phyloP scores from a whole-genome alignment of 2,329 filamentous ascomycete genomes.

The Diaporthe capsici region DNA sequence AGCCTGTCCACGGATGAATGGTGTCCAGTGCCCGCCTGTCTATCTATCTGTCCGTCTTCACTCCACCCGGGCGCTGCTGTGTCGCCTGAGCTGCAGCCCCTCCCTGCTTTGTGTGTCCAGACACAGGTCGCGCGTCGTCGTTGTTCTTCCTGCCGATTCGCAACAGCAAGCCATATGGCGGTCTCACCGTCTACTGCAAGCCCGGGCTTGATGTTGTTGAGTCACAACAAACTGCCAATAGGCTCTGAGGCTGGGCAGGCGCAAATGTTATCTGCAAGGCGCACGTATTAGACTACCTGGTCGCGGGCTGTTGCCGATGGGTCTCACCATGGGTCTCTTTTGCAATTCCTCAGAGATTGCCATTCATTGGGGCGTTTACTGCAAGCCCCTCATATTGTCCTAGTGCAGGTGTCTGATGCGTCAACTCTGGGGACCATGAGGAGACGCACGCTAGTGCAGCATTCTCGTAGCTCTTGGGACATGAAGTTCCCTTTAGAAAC shows the following conservation, averaged over 20 bases:
- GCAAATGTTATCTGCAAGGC: constrained; percentile 14
- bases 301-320: constrained; percentile 3
- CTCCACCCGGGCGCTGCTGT: constrained; percentile 22
- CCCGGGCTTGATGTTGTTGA: constrained; percentile 25
- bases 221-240: constrained; percentile 17
- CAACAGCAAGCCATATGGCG: constrained; percentile 19
- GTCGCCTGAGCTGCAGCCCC: constrained; percentile 26
- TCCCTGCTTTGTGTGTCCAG: background rate
- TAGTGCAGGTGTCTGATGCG: constrained; percentile 16
- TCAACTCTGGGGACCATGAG: background rate
- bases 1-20: background rate
- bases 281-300: constrained; percentile 9
- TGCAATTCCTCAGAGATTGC: constrained; percentile 7
- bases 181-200: background rate
- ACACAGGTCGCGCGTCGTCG: background rate
- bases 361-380: background rate
- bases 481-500: background rate
- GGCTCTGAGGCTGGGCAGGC: background rate
- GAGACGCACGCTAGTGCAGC: constrained; percentile 21
- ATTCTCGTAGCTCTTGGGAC: constrained; percentile 27
- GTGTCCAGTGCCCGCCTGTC: constrained; percentile 11
- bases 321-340: constrained; percentile 25
- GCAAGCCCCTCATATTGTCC: background rate
- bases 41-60: background rate
- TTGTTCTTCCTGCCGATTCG: background rate